Evolutionary conservation across 768 basidiomycete species (phyloP), one percentile per base, ranked within the genome.

Genomic region (Kwoniella dejecticola): DNA sequence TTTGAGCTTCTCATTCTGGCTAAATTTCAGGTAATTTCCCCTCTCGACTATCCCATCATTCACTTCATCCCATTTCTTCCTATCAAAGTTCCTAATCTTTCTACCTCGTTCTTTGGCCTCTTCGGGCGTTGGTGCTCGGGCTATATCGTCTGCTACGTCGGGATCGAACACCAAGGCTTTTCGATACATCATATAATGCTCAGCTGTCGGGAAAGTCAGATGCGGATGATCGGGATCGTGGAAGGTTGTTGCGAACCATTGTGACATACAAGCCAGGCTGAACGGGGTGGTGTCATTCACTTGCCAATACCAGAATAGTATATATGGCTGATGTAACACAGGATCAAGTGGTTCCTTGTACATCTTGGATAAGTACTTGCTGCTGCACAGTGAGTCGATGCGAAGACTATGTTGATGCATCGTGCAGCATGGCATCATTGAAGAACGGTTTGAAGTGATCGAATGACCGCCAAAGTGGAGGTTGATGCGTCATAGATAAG

Each of bases 141-240:
- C 67, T 12, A 87, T 81, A 57, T 81, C 72, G 23, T 80, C 72
- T 2, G 84, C 83, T 4, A 83, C 71, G 3, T 69, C 79, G 3
- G 54, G 41, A 10, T 87, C 85, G 12, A 87, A 87, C 2, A 87
- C 66, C 3, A 85, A 68, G 6, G 86, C 85, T 70, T 87, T 87
- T 53, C 83, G 82, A 40, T 83, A 79, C 86, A 87, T 88, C 86
- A 87, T 87, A 59, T 67, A 87, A 65, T 87, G 85, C 74, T 87
- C 86, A 0, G 84, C 81, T 2, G 83, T 83, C 5, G 75, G 77
- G 69, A 85, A 85, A 0, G 53, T 68, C 30, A 63, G 40, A 21
- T 47, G 40, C 0, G 64, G 52, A 57, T 58, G 63, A 27, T 44
- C 36, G 23, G 61, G 68, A 52, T 62, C 64, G 23, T 31, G 23